Evolutionary conservation across 2,329 filamentous ascomycete genomes (phyloP), one percentile per base, ranked within the genome.

Genomic region (Botryosphaeria dothidea): DNA sequence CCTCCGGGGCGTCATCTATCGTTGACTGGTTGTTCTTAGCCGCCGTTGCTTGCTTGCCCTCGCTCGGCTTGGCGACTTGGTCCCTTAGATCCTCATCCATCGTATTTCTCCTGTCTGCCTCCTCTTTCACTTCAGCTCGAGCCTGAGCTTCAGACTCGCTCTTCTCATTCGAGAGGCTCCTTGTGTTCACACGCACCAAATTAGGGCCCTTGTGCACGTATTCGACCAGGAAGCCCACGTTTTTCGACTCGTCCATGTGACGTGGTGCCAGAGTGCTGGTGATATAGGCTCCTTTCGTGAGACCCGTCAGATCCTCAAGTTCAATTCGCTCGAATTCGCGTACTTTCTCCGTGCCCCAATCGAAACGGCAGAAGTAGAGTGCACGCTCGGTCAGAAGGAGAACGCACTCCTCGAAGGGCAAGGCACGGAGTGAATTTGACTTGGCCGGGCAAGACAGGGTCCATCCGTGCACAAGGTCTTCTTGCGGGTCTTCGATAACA

Each of bases 261-360:
- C 88, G 83, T 1, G 89, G 82, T 1, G 92, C 92, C 4, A 97
- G 84, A 0, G 92, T 95, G 2, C 90, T 94, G 0, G 93, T 97
- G 72, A 99, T 91, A 73, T 98, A 99, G 0, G 92, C 90, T 21
- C 95, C 95, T 66, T 89, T 86, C 72, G 88, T 89, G 70, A 99
- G 87, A 25, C 85, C 84, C 1, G 85, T 84, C 38, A 99, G 82
- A 65, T 92, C 91, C 21, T 86, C 84, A 7, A 98, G 83, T 65
- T 91, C 88, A 15, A 97, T 88, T 7, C 93, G 85, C 78, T 98
- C 93, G 75, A 97, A 98, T 0, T 91, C 93, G 13, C 90, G 90
- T 1, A 99, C 92, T 75, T 98, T 98, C 79, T 98, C 95, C 7
- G 93, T 89, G 68, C 91, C 91, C 93, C 94, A 98, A 77, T 98